phyloP scores from a whole-genome alignment of 164 flowering plant species.

The Vitis rotundifolia region DNA sequence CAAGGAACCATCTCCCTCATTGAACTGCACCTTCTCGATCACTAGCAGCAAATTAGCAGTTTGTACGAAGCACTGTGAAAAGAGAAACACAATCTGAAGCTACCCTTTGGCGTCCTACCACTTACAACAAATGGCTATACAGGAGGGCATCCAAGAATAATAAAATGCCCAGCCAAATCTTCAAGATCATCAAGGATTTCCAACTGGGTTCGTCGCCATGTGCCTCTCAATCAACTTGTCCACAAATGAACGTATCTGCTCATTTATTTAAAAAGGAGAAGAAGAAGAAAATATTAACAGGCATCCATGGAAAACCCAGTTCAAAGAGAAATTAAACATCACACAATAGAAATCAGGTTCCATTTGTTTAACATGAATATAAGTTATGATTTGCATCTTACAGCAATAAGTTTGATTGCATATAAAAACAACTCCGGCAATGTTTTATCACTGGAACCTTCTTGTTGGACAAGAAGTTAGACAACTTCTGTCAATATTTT shows the following conservation, averaged over 20 bases:
- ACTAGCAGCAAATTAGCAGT: slow-evolving; percentile 3
- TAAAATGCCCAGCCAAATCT: slow-evolving; percentile 12
- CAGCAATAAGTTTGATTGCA: too few species aligned
- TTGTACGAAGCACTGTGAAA: not conserved
- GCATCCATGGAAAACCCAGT: not conserved
- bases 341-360: not conserved
- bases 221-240: slow-evolving; percentile 95
- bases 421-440: too few species aligned
- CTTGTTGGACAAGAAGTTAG: too few species aligned
- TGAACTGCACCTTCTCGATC: slow-evolving; percentile 4
- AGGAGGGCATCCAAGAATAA: slow-evolving; percentile 2
- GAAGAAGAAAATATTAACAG: not conserved
- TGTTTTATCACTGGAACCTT: too few species aligned
- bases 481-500: too few species aligned
- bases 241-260: slow-evolving; percentile 96
- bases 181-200: slow-evolving; percentile 40
- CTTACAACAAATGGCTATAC: slow-evolving; percentile 12
- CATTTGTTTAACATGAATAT: too few species aligned
- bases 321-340: not conserved
- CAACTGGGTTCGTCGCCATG: slow-evolving; percentile 59
- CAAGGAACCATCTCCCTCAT: slow-evolving; percentile 1
- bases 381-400: too few species aligned
- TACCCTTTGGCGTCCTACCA: not conserved
- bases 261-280: not conserved
- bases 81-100: slow-evolving; percentile 3